Evolutionary conservation across 2,329 filamentous ascomycete genomes (phyloP), one percentile per base, ranked within the genome.

Genomic region (Fusarium heterosporum): DNA sequence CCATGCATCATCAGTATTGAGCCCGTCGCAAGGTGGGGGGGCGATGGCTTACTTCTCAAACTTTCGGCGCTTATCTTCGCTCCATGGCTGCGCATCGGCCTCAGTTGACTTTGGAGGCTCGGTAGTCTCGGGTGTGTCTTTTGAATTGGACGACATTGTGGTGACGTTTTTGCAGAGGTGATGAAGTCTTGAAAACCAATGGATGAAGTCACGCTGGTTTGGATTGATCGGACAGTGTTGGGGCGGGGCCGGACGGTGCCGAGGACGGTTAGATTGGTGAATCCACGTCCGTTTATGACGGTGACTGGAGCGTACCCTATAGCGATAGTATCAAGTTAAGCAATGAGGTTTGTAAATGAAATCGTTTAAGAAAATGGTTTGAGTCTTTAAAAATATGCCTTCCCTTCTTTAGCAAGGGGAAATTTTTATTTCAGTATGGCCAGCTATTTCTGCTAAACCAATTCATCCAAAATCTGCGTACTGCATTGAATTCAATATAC

Each of bases 1-100:
- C 64, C 53, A 70, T 61, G 30, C 47, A 28, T 42, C 43, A 49
- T 45, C 34, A 63, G 52, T 45, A 17, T 51, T 36, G 52, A 4
- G 29, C 13, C 49, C 19, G 22, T 32, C 38, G 38, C 14, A 14
- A 28, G 26, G 29, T 16, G 39, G 55, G 36, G 45, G 26, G 47
- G 43, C 10, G 10, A n/a, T 34, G 53, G 74, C 83, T 72, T 79
- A 90, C 89, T 81, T 84, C 70, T 89, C 81, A 73, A 92, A 93
- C 71, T 88, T 90, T 59, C 81, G 78, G 74, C 87, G 88, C 55
- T 84, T 86, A 60, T 89, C 81, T 64, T 85, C 81, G 70, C 83
- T 82, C 84, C 88, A 90, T 2, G 86, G 83, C 25, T 81, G 76
- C 2, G 61, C n/a, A 13, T 45, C 52, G 11, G 32, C 14, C 19